Percentiles rank a stretch among this genome's conserved stretches.
phyloP scores from a whole-genome alignment of 129 eudicot genomes.

The Apium graveolens region DNA sequence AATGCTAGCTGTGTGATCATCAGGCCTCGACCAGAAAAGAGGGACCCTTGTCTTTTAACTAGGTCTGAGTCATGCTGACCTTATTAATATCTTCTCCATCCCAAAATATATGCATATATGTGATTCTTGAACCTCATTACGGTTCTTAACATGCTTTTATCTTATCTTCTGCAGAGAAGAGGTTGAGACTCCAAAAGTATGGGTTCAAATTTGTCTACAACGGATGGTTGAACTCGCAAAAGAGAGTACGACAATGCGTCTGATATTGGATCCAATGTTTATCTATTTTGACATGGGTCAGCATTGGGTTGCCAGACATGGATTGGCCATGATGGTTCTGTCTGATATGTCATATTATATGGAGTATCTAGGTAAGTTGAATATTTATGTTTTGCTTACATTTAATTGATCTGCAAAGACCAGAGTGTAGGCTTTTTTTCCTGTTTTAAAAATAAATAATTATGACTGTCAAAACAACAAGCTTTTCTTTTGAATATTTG shows the following conservation, averaged over 20 bases:
- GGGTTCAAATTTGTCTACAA: slow-evolving; percentile 93
- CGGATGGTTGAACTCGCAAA: slow-evolving; percentile 83
- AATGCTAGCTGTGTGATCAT: slow-evolving; percentile 33
- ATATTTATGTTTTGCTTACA: slow-evolving; percentile 2
- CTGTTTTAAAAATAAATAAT: neutral
- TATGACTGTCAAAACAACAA: neutral
- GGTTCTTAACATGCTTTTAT: neutral
- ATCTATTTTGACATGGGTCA: slow-evolving; percentile 57
- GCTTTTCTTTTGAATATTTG: neutral
- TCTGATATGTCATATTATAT: slow-evolving; percentile 75
- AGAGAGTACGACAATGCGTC: slow-evolving; percentile 87
- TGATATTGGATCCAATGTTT: slow-evolving; percentile 82
- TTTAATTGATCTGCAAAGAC: neutral
- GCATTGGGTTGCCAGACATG: slow-evolving; percentile 65
- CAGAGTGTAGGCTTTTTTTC: neutral
- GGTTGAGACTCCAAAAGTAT: slow-evolving; percentile 69
- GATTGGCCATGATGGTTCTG: slow-evolving; percentile 64
- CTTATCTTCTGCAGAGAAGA: slow-evolving; percentile 55
- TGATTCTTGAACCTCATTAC: neutral
- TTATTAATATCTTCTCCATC: neutral
- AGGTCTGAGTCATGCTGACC: slow-evolving; percentile 32
- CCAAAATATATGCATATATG: neutral
- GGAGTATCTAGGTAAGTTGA: slow-evolving; percentile 56
- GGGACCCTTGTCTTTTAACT: slow-evolving; percentile 63
- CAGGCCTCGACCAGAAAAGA: slow-evolving; percentile 62